Evolutionary conservation across 192 early-diverging fungal genomes (phyloP).

Genomic region (Coemansia sp.): DNA sequence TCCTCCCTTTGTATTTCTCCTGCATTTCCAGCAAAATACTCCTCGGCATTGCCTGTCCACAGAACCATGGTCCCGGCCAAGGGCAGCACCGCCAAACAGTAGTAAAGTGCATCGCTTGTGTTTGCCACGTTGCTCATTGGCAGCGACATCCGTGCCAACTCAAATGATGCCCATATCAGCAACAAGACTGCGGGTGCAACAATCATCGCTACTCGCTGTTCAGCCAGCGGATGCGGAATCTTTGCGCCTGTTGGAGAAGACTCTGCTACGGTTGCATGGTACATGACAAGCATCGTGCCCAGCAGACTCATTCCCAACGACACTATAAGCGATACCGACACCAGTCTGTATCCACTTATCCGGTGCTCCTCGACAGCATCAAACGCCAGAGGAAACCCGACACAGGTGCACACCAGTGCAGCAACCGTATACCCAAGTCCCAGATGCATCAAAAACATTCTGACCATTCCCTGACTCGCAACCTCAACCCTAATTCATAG

Average conservation of each 20-base stretch:
- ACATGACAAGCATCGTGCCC: conserved; percentile 33
- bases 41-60: conserved; percentile 35
- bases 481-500: conserved; percentile 27
- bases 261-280: conserved; percentile 28
- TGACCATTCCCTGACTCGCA: conserved; percentile 20
- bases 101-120: conserved; percentile 49
- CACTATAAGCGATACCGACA: conserved; percentile 31
- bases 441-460: conserved; percentile 34
- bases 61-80: conserved; percentile 18
- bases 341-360: conserved; percentile 46
- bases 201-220: conserved; percentile 13
- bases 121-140: conserved; percentile 39
- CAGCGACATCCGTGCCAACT: conserved; percentile 40
- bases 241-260: conserved; percentile 6
- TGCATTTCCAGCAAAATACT: conserved; percentile 2
- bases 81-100: conserved; percentile 48
- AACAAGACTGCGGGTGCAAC: conserved; percentile 30
- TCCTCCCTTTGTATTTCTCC: not conserved
- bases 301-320: conserved; percentile 30
- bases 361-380: conserved; percentile 30
- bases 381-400: conserved; percentile 44
- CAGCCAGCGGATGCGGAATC: conserved; percentile 6
- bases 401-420: conserved; percentile 29
- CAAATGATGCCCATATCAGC: conserved; percentile 33
- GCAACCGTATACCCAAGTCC: conserved; percentile 29